Evolutionary conservation across 805 yeast species (phyloP), one percentile per base, ranked within the genome.

Genomic region (Danielozyma ontarioensis): DNA sequence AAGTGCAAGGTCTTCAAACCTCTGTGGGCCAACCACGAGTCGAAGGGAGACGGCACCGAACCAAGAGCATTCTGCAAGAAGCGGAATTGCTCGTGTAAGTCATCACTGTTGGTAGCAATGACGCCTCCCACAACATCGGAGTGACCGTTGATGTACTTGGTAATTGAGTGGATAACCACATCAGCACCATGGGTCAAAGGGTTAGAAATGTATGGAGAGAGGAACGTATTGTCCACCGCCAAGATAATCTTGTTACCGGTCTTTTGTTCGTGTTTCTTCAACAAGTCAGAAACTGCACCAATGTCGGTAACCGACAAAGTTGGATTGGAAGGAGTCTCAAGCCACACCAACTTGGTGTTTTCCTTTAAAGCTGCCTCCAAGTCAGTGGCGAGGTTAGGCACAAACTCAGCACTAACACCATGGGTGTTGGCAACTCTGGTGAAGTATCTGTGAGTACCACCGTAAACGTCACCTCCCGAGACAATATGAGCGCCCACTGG

Each of bases 61-160:
- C 95, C 96, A 50, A 83, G 69, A 44, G 95, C 94, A 51, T 85
- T 85, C 62, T 86, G 95, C 59, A 85, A 70, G 68, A 83, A 85
- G 40, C 83, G 71, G 61, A 80, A 71, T 51, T 70, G 68, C 47
- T 78, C 78, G 62, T 76, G 76, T 49, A 83, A 62, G 32, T 53
- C 68, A 36, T 73, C 78, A 48, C 61, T 59, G 69, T 78, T 83
- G 45, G 86, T 76, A 33, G 83, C 87, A 41, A 83, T 75, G 34
- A 83, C 79, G 50, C 96, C 96, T 68, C 85, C 74, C 32, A 86
- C 93, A 15, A 86, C 95, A 55, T 86, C 95, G 17, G 94, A 83
- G 66, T 86, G 96, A 45, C 96, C 96, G 54, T 85, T 86, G 63
- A 86, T 79, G 70, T 83, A 87, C 63, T 86, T 86, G 53, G 96